Conservation (phyloP, 2,329 filamentous ascomycete genomes). For the Fusarium hostae region DNA sequence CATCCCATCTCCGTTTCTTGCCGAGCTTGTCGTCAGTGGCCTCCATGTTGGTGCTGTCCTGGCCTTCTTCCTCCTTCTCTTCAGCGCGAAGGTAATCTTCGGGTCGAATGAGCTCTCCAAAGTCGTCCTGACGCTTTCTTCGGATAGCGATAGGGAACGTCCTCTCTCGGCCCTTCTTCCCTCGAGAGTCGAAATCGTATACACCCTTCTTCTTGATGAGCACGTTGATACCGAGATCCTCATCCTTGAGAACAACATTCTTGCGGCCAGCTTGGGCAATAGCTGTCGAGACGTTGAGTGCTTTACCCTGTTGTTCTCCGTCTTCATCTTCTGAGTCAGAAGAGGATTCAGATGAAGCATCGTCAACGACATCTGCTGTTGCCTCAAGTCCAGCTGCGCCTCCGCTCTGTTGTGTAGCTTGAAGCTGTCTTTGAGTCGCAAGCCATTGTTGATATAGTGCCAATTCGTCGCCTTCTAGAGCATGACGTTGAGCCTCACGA, state of each 20-base stretch:
- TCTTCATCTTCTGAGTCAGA: conserved; percentile 91
- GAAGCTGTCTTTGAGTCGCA: conserved; percentile 86
- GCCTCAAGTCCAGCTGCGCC: conserved; percentile 75
- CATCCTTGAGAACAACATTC: conserved; percentile 86
- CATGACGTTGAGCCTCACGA: conserved; percentile 68
- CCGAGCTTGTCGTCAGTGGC: conserved; percentile 74
- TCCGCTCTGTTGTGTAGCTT: conserved; percentile 80
- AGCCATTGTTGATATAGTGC: conserved; percentile 90
- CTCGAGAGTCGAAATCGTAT: conserved; percentile 92
- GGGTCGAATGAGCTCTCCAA: conserved; percentile 90
- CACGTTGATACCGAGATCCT: conserved; percentile 91
- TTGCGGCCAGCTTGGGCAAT: conserved; percentile 85
- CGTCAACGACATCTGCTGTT: conserved; percentile 79
- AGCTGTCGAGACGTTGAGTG: conserved; percentile 87
- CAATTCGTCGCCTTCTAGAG: conserved; percentile 80
- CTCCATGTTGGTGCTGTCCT: conserved; percentile 56
- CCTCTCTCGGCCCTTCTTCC: conserved; percentile 90
- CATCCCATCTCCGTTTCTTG: conserved; percentile 95
- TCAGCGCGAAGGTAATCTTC: conserved; percentile 95
- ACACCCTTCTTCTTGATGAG: conserved; percentile 87
- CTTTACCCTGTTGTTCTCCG: conserved; percentile 89
- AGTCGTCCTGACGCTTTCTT: conserved; percentile 85
- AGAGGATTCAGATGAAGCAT: conserved; percentile 86
- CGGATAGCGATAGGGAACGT: conserved; percentile 90
- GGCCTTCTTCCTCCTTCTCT: conserved; percentile 81